Evolutionary conservation across 352 stramenopile species (phyloP), one percentile per base, ranked within the genome.

Genomic region (Blastocystis sp.): DNA sequence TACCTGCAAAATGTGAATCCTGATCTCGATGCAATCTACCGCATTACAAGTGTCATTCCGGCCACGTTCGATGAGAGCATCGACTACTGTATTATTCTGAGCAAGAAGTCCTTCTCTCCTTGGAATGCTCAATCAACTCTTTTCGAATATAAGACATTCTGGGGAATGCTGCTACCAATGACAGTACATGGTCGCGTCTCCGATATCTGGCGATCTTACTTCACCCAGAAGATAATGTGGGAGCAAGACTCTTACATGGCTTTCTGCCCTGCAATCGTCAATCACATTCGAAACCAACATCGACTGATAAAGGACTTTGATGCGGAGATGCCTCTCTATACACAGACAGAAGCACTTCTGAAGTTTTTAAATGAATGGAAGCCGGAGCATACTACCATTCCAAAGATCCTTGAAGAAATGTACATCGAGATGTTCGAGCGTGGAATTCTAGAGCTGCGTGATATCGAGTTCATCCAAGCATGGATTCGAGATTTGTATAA

Each of bases 241-340:
- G 30, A 73, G 53, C 34, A 39, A 3, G 64, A 43, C 9, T 34
- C 73, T 16, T 24, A 26, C 13, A 56, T 88, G 41, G 47, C 76
- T 16, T 88, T 88, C 53, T 88, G 76, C 47, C 64, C 76, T 24
- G 18, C 76, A 5, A 73, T 88, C 53, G 76, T 88, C 20, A 88
- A 88, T 43, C 76, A 88, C 26, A 88, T 88, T 45, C 76, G 76
- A 8, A 88, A 88, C 53, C 76, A 88, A 26, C 76, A 88, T 43
- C 11, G 39, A 3, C 39, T 88, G 11, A 88, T 88, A 11, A 88
- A 76, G 64, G 76, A 88, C 53, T 88, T 88, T 26, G 76, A 88
- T 43, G 76, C 76, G 26, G 76, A 88, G 26, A 73, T 76, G 64
- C 76, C 76, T 11, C 62, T 88, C n/a, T 88, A 88, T 47, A 88